A percentile compares a stretch with the other conserved stretches of the same genome.
These are phyloP conservation scores for Samsoniella hepiali DNA, from an alignment of 2,329 filamentous ascomycete species.

Conservation along the genomic window DNA sequence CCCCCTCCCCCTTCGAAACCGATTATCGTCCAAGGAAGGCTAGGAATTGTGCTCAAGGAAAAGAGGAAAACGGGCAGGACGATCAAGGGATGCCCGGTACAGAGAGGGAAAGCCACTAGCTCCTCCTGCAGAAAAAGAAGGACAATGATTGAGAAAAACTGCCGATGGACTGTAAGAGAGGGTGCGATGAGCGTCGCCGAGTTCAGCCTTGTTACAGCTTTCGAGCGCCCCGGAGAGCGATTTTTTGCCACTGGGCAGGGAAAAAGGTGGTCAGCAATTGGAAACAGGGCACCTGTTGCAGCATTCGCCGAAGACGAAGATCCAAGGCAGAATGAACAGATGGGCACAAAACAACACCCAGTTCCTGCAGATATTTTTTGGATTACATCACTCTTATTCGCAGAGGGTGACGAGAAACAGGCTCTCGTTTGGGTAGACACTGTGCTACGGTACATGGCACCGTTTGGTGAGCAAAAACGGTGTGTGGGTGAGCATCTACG, in stretches of 20 bases:
- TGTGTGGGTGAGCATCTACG: too few species aligned
- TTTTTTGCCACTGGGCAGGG: neutral
- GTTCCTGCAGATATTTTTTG: neutral
- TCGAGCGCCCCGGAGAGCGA: neutral
- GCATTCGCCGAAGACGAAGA: neutral
- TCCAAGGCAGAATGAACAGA: neutral
- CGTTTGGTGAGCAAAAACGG: neutral
- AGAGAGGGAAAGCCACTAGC: too few species aligned
- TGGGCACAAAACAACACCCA: neutral
- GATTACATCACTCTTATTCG: neutral
- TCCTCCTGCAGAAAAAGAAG: neutral
- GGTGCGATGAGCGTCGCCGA: neutral
- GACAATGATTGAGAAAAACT: neutral
- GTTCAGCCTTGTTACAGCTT: constrained; percentile 1
- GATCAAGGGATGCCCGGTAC: too few species aligned
- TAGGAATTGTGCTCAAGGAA: too few species aligned
- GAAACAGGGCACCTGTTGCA: neutral
- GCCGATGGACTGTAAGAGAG: neutral
- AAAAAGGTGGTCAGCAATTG: neutral
- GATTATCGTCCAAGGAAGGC: too few species aligned
- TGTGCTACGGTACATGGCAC: neutral
- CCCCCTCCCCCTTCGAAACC: neutral
- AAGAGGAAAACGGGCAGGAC: too few species aligned
- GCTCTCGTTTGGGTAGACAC: neutral
- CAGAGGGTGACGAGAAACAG: neutral